These are phyloP conservation scores for Pochonia chlamydosporia DNA, from an alignment of 2,329 filamentous ascomycete species.

Conservation along the genomic window DNA sequence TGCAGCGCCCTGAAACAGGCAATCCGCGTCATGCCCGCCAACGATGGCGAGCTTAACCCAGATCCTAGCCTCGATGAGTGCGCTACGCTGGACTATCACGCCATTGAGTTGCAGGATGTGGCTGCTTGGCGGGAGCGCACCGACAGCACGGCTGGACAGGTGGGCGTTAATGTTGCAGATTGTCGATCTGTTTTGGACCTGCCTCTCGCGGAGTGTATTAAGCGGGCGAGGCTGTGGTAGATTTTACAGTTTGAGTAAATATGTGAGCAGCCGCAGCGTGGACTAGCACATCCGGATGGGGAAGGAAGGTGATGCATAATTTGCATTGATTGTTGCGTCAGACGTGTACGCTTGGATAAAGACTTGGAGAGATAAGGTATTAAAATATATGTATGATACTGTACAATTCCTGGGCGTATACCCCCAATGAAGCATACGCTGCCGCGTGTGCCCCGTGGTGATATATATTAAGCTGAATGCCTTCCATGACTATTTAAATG, in stretches of 20 bases:
- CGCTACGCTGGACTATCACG: constrained; percentile 14
- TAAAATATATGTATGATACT: too few species aligned
- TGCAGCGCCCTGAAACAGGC: constrained; percentile 8
- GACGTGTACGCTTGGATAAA: too few species aligned
- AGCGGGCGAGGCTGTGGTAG: not conserved
- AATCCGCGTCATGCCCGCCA: constrained; percentile 3
- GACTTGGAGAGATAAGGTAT: too few species aligned
- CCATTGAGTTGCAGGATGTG: constrained; percentile 11
- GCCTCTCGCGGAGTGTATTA: constrained; percentile 6
- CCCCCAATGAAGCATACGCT: too few species aligned
- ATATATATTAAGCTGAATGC: too few species aligned
- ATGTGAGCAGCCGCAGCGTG: too few species aligned
- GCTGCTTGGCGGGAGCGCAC: not conserved
- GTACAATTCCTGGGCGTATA: too few species aligned
- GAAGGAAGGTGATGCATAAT: not conserved
- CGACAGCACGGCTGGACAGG: not conserved
- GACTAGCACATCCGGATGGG: not conserved
- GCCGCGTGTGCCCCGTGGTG: too few species aligned
- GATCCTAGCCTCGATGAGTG: constrained; percentile 12
- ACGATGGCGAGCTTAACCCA: not conserved
- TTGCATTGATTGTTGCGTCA: too few species aligned
- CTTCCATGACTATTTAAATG: too few species aligned
- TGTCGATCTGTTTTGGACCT: constrained; percentile 5
- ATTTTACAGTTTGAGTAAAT: not conserved
- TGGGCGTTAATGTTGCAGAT: not conserved